Evolutionary conservation across 2,329 filamentous ascomycete species (phyloP).

Genomic region (Nigrospora sphaerica): DNA sequence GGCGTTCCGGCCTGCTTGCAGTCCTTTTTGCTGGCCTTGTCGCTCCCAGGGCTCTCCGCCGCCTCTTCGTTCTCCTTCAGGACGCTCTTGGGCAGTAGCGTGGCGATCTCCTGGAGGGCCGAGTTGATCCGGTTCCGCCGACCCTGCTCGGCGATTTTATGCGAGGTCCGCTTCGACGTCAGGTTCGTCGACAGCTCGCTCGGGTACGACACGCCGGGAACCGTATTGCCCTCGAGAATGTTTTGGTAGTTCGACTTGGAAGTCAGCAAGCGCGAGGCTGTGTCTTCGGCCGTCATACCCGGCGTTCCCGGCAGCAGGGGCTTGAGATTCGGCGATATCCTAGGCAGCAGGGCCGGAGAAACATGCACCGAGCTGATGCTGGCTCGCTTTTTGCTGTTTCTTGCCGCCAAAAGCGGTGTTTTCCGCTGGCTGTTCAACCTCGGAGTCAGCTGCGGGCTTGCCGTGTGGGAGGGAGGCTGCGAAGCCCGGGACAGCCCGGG

Average conservation of each 20-base stretch:
- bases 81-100: constrained; percentile 62
- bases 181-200: constrained; percentile 87
- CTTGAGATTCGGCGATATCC: constrained; percentile 91
- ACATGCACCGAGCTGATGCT: constrained; percentile 68
- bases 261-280: constrained; percentile 68
- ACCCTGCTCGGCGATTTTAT: constrained; percentile 97
- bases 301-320: constrained; percentile 65
- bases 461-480: constrained; percentile 46
- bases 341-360: constrained; percentile 79
- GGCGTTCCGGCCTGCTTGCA: constrained; percentile 43
- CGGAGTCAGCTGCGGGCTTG: constrained; percentile 58
- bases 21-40: constrained; percentile 32
- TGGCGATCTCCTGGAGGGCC: constrained; percentile 84
- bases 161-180: constrained; percentile 92
- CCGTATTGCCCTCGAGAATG: constrained; percentile 84
- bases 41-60: constrained; percentile 40
- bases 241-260: constrained; percentile 98
- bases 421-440: constrained; percentile 37
- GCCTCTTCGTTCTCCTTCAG: constrained; percentile 36
- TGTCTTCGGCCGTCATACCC: constrained; percentile 48
- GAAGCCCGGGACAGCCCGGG: constrained; percentile 35
- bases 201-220: constrained; percentile 86
- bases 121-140: constrained; percentile 92
- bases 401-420: constrained; percentile 48
- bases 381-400: constrained; percentile 59